These are phyloP conservation scores for Codiaeum variegatum DNA, from an alignment of 441 rosid genomes.

Conservation along the genomic window DNA sequence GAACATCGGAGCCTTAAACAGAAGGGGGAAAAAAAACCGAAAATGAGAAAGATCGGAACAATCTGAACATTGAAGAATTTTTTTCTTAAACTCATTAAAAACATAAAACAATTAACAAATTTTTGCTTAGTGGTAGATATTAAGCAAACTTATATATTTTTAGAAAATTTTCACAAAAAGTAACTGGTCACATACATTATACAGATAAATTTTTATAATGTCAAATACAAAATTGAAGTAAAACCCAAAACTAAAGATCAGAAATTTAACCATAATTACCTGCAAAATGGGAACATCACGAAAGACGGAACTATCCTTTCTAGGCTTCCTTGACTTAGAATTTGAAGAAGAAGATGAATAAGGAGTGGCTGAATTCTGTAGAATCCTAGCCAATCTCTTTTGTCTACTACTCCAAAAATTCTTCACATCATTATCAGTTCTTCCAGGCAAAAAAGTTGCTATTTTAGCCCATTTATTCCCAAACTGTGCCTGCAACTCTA, in stretches of 20 bases:
- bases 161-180: no score
- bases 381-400: constrained; percentile 70
- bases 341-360: constrained; percentile 28
- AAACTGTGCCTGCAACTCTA: constrained; percentile 71
- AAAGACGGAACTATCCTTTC: constrained; percentile 24
- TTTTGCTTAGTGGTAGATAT: no score
- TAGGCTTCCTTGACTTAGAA: constrained; percentile 31
- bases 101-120: not conserved
- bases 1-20: constrained; percentile 29
- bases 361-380: constrained; percentile 39
- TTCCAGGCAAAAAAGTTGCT: constrained; percentile 71
- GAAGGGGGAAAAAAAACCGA: not conserved
- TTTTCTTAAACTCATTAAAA: not conserved
- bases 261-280: constrained; percentile 31
- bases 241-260: not conserved
- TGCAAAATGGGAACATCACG: constrained; percentile 25
- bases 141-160: no score
- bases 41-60: no score
- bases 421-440: constrained; percentile 94
- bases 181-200: no score
- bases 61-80: not conserved
- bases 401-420: constrained; percentile 94
- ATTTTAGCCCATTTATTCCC: constrained; percentile 97
- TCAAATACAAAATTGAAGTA: not conserved
- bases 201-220: no score